Evolutionary conservation across 805 yeast genomes (phyloP), one percentile per base, ranked within the genome.

Genomic region (Saccharomyces kudriavzevii): DNA sequence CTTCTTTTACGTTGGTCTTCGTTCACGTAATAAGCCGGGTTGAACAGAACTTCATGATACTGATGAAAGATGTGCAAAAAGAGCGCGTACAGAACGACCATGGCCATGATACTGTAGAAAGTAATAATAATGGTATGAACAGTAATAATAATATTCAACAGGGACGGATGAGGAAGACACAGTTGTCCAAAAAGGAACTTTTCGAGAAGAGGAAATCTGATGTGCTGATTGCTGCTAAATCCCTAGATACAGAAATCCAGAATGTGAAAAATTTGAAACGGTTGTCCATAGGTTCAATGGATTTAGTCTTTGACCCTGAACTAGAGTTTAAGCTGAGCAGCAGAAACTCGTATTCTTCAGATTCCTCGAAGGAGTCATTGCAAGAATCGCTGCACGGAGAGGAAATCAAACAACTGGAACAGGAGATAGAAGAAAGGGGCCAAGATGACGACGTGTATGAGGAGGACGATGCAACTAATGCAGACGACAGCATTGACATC

Each of bases 201-300:
- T 13, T 35, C 24, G 64, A 69, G 10, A 73, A 72, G 53, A 60
- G 78, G 46, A 74, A 74, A 54, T 73, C 79, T 52, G 72, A 80
- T 62, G 73, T 76, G 49, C 60, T 74, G 46, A 77, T 79, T 35
- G 95, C 95, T 1, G 90, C 89, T 2, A 82, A 82, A 60, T 89
- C 89, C 5, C 80, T 87, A 48, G 89, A 87, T 62, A 83, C 81
- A 56, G 94, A 87, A 64, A 76, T 85, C 57, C 81, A 82, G 68
- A 82, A 83, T 66, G 87, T 87, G 56, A 81, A 85, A 40, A 86
- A 88, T 22, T 71, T 87, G 58, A 87, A 87, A 65, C 74, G 95
- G 54, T 73, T 85, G 17, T 83, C 89, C 0, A 84, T 87, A 51
- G 94, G 90, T 1, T 67, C 77, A 22, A 72, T 74, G 49, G 75